Evolutionary conservation across 1,284 basidiomycete species (phyloP).

Genomic region (Boletus austroedulis): DNA sequence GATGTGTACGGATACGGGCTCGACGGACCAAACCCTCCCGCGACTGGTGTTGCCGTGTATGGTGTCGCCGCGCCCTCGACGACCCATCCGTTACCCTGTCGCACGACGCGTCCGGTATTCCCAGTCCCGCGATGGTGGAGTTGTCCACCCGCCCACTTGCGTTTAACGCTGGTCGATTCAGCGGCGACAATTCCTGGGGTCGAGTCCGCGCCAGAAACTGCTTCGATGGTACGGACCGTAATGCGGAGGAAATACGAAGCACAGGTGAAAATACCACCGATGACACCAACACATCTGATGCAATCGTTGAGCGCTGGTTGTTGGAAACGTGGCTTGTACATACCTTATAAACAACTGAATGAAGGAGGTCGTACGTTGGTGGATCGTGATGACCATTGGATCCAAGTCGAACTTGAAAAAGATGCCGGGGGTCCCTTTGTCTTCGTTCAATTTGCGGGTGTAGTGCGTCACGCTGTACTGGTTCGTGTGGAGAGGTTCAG

Average conservation of each 20-base stretch:
- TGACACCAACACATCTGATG: conserved; percentile 64
- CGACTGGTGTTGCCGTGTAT: conserved; percentile 35
- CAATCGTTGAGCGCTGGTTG: neutral
- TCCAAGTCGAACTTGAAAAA: conserved; percentile 98
- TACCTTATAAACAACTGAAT: conserved; percentile 81
- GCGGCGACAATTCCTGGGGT: conserved; percentile 59
- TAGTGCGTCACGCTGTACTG: conserved; percentile 98
- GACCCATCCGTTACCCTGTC: conserved; percentile 45
- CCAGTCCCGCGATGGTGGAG: conserved; percentile 42
- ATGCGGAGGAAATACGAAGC: conserved; percentile 73
- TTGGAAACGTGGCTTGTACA: conserved; percentile 24
- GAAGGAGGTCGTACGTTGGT: conserved; percentile 82
- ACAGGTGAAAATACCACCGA: conserved; percentile 82
- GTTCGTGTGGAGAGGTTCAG: conserved; percentile 69
- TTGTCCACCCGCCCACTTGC: conserved; percentile 47
- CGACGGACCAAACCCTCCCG: conserved; percentile 30
- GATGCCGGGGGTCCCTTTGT: conserved; percentile 83
- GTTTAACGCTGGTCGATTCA: conserved; percentile 52
- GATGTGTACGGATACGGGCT: conserved; percentile 39
- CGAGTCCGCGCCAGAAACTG: conserved; percentile 62
- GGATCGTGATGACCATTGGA: conserved; percentile 80
- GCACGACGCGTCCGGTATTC: conserved; percentile 28
- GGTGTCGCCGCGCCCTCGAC: conserved; percentile 38
- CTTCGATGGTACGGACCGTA: conserved; percentile 61
- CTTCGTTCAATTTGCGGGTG: conserved; percentile 72